Evolutionary conservation across 441 rosid species (phyloP).

Genomic region (Pelargonium myrrhifolium): DNA sequence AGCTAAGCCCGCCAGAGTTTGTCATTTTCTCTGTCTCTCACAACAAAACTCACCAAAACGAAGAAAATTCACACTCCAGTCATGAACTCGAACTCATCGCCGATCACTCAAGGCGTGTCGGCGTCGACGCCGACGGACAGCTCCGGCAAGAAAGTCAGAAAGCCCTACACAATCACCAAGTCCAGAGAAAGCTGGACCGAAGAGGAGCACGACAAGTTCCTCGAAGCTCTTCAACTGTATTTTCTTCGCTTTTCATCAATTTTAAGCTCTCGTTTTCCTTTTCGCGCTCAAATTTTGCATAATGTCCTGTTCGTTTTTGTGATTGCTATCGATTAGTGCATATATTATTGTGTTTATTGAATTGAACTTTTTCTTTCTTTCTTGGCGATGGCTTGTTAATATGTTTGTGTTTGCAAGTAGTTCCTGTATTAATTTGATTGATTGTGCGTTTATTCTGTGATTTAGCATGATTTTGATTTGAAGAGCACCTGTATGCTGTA

Average conservation of each 20-base stretch:
- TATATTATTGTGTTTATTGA: too few species aligned
- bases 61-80: neutral
- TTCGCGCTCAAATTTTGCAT: neutral
- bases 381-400: too few species aligned
- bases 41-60: neutral
- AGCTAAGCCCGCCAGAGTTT: neutral
- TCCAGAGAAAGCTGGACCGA: slow-evolving; percentile 30
- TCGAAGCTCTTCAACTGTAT: neutral
- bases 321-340: neutral
- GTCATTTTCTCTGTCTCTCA: neutral
- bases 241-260: neutral
- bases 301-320: too few species aligned
- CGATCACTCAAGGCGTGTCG: neutral
- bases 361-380: too few species aligned
- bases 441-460: too few species aligned
- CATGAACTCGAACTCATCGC: neutral
- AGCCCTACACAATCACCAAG: slow-evolving; percentile 30
- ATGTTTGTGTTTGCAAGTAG: neutral
- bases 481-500: too few species aligned
- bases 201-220: slow-evolving; percentile 29
- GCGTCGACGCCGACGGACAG: neutral
- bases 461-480: too few species aligned
- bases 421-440: too few species aligned
- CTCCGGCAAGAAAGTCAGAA: slow-evolving; percentile 24
- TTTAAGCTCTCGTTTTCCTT: too few species aligned